A percentile compares a stretch with the other conserved stretches of the same genome.
Evolutionary conservation across 345 rosid species (phyloP).

Genomic region (Sapria himalayana): DNA sequence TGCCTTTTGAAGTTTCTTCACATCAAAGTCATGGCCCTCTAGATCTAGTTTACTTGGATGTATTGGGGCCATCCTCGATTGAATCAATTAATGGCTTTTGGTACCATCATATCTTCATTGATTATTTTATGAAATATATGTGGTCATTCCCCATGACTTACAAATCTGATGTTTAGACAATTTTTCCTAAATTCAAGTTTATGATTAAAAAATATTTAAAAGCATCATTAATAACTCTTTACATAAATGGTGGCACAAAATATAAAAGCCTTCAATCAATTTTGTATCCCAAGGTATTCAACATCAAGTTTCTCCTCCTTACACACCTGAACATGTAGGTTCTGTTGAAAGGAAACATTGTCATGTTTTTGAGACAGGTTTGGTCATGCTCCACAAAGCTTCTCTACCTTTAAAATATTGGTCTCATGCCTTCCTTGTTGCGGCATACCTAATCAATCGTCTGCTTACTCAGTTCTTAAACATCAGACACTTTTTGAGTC

Average conservation of each 20-base stretch:
- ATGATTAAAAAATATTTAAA: not conserved
- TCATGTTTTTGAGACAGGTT: not conserved
- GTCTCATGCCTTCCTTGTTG: not conserved
- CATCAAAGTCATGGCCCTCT: no score
- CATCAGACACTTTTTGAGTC: not conserved
- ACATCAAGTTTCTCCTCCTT: not conserved
- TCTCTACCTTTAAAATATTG: not conserved
- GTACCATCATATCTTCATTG: not conserved
- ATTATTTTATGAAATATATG: not conserved
- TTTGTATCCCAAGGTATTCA: not conserved
- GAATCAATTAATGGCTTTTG: not conserved
- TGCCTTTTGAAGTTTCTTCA: not conserved
- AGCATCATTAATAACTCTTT: not conserved
- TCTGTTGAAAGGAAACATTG: not conserved
- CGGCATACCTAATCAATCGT: not conserved
- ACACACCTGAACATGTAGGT: not conserved
- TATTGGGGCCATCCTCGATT: not conserved
- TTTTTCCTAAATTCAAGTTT: not conserved
- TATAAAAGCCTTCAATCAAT: not conserved
- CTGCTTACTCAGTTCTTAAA: not conserved
- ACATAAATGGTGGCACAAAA: not conserved
- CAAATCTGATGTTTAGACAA: not conserved
- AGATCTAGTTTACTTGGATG: no score
- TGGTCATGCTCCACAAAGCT: not conserved
- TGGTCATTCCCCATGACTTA: not conserved